These are phyloP conservation scores for Globisporangium iwayamae DNA, from an alignment of 352 stramenopile genomes.

Conservation along the genomic window DNA sequence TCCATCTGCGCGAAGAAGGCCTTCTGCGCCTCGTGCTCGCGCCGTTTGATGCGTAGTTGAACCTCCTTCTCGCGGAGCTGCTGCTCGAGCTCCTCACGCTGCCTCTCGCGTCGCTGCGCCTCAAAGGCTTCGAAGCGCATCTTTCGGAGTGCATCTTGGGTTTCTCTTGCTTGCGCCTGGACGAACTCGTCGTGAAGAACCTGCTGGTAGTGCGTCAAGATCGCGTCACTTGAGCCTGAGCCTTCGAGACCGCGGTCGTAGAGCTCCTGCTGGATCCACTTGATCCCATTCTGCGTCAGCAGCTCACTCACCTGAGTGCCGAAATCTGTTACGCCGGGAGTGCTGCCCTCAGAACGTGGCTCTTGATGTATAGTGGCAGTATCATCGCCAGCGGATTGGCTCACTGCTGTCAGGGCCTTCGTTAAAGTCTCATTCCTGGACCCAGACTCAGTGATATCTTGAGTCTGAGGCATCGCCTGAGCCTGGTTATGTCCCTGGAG, in stretches of 20 bases:
- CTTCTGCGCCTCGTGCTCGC: slow-evolving; percentile 41
- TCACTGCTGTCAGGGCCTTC: not conserved
- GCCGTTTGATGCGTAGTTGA: slow-evolving; percentile 32
- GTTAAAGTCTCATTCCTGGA: not conserved
- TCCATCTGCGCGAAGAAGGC: slow-evolving; percentile 67
- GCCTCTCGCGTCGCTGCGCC: slow-evolving; percentile 19
- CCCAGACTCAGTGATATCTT: not conserved
- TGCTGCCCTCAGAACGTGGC: not conserved
- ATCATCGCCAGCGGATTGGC: too few species aligned
- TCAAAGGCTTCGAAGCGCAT: slow-evolving; percentile 31
- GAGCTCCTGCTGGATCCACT: slow-evolving; percentile 81
- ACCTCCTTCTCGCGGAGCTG: slow-evolving; percentile 35
- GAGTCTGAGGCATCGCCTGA: not conserved
- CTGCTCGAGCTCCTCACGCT: slow-evolving; percentile 36
- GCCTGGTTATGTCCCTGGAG: not conserved
- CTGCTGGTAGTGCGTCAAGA: slow-evolving; percentile 43
- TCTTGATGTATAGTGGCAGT: not conserved
- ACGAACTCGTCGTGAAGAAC: slow-evolving; percentile 36
- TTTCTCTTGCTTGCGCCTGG: not conserved
- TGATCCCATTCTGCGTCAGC: slow-evolving; percentile 36
- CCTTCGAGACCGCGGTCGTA: slow-evolving; percentile 70
- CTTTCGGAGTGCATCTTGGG: slow-evolving; percentile 13
- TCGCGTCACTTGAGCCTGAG: slow-evolving; percentile 32
- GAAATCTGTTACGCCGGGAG: not conserved
- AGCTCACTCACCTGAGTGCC: slow-evolving; percentile 25